phyloP scores from a whole-genome alignment of 31 red algal species.

The Bonnemaisonia californica region DNA sequence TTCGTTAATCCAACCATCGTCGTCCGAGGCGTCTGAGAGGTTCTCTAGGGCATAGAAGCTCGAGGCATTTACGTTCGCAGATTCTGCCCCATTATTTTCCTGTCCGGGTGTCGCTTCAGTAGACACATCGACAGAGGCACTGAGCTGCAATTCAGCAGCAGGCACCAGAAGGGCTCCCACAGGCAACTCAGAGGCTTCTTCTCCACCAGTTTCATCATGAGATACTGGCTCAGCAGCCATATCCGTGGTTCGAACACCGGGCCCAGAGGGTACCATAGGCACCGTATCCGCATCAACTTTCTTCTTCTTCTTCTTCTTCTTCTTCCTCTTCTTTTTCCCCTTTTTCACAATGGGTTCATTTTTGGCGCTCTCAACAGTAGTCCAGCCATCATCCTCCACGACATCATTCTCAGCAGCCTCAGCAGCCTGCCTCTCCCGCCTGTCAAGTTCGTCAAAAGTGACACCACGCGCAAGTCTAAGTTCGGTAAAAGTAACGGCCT shows the following conservation, averaged over 20 bases:
- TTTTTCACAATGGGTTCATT: not conserved
- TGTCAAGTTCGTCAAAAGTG: constrained; percentile 43
- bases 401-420: not conserved
- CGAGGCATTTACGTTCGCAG: not conserved
- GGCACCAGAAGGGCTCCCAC: not conserved
- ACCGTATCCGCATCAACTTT: not conserved
- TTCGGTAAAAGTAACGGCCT: constrained; percentile 12
- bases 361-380: constrained; percentile 12
- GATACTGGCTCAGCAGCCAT: too few relatives aligned
- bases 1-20: constrained; percentile 70
- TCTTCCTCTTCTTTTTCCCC: constrained; percentile 3
- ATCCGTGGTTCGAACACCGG: not conserved
- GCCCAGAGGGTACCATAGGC: too few relatives aligned
- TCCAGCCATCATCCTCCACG: constrained; percentile 2
- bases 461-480: constrained; percentile 27
- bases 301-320: not conserved
- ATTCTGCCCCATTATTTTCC: not conserved
- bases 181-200: not conserved
- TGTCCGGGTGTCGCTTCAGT: not conserved
- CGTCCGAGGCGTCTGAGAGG: constrained; percentile 45
- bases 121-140: not conserved
- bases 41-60: constrained; percentile 5
- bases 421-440: constrained; percentile 26
- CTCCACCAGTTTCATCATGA: not conserved
- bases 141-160: not conserved